A percentile compares a stretch with the other conserved stretches of the same genome.
Evolutionary conservation across 1,284 basidiomycete species (phyloP).

Genomic region (Apiotrichum siamense): DNA sequence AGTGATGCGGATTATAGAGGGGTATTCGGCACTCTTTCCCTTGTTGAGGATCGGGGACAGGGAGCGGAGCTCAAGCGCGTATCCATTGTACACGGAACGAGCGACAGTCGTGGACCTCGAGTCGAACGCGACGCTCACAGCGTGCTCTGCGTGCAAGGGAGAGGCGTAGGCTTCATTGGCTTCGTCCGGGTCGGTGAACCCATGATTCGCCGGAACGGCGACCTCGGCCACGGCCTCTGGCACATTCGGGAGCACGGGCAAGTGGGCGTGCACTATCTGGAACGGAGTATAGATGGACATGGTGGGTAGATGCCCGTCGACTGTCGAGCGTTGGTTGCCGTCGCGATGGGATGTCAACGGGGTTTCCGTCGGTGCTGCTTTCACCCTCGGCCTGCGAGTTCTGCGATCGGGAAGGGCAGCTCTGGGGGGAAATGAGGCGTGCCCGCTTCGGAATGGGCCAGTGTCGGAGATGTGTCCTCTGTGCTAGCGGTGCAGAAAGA

Average conservation of each 20-base stretch:
- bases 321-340: not conserved
- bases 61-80: conserved; percentile 69
- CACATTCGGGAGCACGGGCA: conserved; percentile 29
- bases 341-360: not conserved
- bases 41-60: conserved; percentile 49
- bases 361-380: too few relatives aligned
- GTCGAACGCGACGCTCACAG: conserved; percentile 59
- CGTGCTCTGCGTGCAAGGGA: conserved; percentile 66
- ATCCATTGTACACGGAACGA: conserved; percentile 66
- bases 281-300: conserved; percentile 31
- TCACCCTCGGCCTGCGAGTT: too few relatives aligned
- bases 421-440: not conserved
- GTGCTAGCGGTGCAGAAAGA: not conserved
- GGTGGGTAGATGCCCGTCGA: not conserved
- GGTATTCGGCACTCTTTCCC: conserved; percentile 31
- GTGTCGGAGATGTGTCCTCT: not conserved
- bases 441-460: not conserved
- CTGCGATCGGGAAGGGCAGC: too few relatives aligned
- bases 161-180: conserved; percentile 46
- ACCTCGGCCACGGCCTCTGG: conserved; percentile 28
- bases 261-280: conserved; percentile 37
- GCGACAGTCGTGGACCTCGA: conserved; percentile 62
- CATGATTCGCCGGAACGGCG: conserved; percentile 46
- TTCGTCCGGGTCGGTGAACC: conserved; percentile 48
- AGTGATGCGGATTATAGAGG: conserved; percentile 63